Evolutionary conservation across 192 early-diverging fungal genomes (phyloP), one percentile per base, ranked within the genome.

Genomic region (Linnemannia schmuckeri): DNA sequence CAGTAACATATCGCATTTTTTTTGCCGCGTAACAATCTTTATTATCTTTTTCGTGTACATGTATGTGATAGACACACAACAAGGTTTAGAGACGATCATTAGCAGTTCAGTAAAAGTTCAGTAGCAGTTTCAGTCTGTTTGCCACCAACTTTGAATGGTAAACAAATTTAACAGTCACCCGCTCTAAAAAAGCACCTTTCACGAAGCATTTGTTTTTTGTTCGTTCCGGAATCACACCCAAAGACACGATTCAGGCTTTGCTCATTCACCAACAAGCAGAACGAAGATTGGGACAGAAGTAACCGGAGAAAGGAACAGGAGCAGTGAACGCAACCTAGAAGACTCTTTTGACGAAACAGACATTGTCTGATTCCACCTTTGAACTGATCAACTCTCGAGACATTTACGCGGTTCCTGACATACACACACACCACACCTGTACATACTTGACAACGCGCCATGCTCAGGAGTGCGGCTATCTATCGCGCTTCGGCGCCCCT

Each of bases 381-480:
- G 33, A 1, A 33, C 61, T 66, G 27, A 66, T 66, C 61, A 33
- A 66, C 61, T 33, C 12, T 30, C 30, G 27, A 24, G n/a, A 66
- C 27, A 33, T 33, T 66, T 30, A 66, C 61, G 15, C 61, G 61
- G n/a, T 66, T 33, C 30, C 61, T 66, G 27, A 33, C 30, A 66
- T 30, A 33, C 27, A 3, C 13, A 33, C 57, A 2, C 7, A n/a
- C 24, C 22, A n/a, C 57, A 24, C 22, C 57, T 5, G 24, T n/a
- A 9, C 55, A 61, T n/a, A 61, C 30, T 1, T n/a, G n/a, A 24
- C 30, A 33, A 27, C n/a, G n/a, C 57, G 7, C 30, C 30, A 78
- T 79, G 78, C 78, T 79, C 71, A 72, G 78, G 55, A 79, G 70
- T 44, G 78, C 78, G 15, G 52, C 70, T 5, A 61, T 27, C 0